phyloP scores from a whole-genome alignment of 495 filamentous ascomycete genomes.

The Aspergillus asperescens region DNA sequence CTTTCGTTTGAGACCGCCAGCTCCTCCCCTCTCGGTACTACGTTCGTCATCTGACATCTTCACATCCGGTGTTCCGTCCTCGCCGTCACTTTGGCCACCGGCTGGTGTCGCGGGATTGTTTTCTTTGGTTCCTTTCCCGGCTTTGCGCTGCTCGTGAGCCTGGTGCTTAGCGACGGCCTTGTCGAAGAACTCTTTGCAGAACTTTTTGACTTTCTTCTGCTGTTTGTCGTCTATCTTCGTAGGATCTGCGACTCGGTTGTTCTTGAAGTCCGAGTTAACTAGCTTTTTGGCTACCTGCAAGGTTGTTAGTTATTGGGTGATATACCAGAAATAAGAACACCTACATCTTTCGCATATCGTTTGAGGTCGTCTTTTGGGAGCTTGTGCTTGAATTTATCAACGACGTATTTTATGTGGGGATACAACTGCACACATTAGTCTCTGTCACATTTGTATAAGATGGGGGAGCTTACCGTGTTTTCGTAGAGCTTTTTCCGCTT shows the following conservation, averaged over 20 bases:
- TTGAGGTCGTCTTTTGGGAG: conserved; percentile 85
- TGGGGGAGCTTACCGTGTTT: conserved; percentile 62
- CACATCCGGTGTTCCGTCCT: conserved; percentile 31
- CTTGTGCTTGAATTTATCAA: conserved; percentile 78
- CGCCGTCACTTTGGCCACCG: conserved; percentile 24
- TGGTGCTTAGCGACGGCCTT: conserved; percentile 73
- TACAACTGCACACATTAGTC: conserved; percentile 51
- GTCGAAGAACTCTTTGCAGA: conserved; percentile 78
- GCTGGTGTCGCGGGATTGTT: conserved; percentile 21
- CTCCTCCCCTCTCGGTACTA: conserved; percentile 11
- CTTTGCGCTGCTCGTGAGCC: conserved; percentile 61
- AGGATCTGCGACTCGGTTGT: conserved; percentile 75
- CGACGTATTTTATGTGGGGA: conserved; percentile 75
- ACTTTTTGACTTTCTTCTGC: conserved; percentile 72
- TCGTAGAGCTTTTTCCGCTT: conserved; percentile 93
- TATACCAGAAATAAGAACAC: conserved; percentile 2
- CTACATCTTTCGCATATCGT: conserved; percentile 76
- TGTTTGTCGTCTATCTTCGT: conserved; percentile 74
- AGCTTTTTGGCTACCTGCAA: conserved; percentile 69
- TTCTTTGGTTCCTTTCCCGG: conserved; percentile 39
- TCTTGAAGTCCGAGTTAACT: conserved; percentile 83
- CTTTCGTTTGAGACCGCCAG: conserved; percentile 55
- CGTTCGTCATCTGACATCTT: conserved; percentile 56
- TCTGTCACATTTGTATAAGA: not conserved
- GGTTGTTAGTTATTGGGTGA: conserved; percentile 7